phyloP scores from a whole-genome alignment of 108 stramenopile species.

The Pseudonitzschia pungens region DNA sequence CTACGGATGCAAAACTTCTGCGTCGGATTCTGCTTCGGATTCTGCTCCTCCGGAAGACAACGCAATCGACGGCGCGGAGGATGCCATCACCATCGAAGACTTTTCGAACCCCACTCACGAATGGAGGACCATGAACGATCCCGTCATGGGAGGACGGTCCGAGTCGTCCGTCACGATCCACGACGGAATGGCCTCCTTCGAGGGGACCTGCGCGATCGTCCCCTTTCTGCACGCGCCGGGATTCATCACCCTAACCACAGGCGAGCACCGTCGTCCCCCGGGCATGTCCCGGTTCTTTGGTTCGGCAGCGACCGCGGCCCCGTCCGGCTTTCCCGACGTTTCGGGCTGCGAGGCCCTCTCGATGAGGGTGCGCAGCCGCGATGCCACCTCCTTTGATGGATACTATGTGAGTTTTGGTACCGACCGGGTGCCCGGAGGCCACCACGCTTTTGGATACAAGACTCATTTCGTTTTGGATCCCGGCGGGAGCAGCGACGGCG shows the following conservation, averaged over 20 bases:
- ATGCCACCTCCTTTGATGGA: conserved; percentile 25
- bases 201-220: conserved; percentile 42
- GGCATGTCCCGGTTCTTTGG: background rate
- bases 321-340: conserved; percentile 35
- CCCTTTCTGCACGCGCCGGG: conserved; percentile 49
- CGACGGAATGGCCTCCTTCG: conserved; percentile 39
- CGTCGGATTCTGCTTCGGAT: too few species aligned
- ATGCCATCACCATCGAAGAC: conserved; percentile 27
- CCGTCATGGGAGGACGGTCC: conserved; percentile 58
- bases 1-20: conserved; percentile 28
- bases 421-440: conserved; percentile 32
- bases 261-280: background rate
- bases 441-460: conserved; percentile 46
- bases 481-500: conserved; percentile 10
- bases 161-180: conserved; percentile 28
- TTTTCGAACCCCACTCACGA: conserved; percentile 29
- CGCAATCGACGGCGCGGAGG: background rate
- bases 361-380: conserved; percentile 16
- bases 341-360: conserved; percentile 31
- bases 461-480: conserved; percentile 1
- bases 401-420: conserved; percentile 49
- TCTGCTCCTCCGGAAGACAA: too few species aligned
- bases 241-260: conserved; percentile 37
- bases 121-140: conserved; percentile 53
- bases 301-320: background rate